A percentile compares a stretch with the other conserved stretches of the same genome.
phyloP scores from a whole-genome alignment of 305 asterid species.

The Solanum hybrid region DNA sequence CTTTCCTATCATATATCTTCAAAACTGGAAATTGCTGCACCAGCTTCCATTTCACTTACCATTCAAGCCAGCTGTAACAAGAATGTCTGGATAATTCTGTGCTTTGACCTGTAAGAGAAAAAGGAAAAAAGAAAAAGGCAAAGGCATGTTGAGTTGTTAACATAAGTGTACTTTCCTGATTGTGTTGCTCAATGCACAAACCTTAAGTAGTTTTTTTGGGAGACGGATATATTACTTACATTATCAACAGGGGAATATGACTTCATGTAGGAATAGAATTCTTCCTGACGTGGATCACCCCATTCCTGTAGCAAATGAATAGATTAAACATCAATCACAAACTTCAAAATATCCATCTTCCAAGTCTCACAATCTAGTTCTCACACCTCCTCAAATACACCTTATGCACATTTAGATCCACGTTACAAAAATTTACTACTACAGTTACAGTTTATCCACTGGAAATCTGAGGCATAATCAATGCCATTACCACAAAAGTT shows the following conservation, averaged over 20 bases:
- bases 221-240: conserved; percentile 33
- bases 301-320: conserved; percentile 62
- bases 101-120: conserved; percentile 45
- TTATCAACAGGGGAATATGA: conserved; percentile 95
- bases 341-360: not conserved
- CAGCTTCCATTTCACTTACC: conserved; percentile 42
- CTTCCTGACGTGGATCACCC: conserved; percentile 97
- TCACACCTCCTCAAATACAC: not conserved
- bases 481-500: not conserved
- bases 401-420: not conserved
- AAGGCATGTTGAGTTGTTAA: not conserved
- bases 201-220: not conserved
- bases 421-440: not conserved
- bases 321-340: not conserved
- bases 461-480: not conserved
- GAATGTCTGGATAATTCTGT: conserved; percentile 75
- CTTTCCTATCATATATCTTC: not conserved
- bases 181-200: conserved; percentile 1
- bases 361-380: not conserved
- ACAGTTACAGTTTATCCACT: not conserved
- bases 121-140: conserved; percentile 9
- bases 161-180: not conserved
- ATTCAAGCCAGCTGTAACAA: conserved; percentile 78
- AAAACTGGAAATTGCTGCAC: not conserved
- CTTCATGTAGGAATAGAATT: conserved; percentile 81